Evolutionary conservation across 2,329 filamentous ascomycete species (phyloP).

Genomic region (Cordyceps cicadae): DNA sequence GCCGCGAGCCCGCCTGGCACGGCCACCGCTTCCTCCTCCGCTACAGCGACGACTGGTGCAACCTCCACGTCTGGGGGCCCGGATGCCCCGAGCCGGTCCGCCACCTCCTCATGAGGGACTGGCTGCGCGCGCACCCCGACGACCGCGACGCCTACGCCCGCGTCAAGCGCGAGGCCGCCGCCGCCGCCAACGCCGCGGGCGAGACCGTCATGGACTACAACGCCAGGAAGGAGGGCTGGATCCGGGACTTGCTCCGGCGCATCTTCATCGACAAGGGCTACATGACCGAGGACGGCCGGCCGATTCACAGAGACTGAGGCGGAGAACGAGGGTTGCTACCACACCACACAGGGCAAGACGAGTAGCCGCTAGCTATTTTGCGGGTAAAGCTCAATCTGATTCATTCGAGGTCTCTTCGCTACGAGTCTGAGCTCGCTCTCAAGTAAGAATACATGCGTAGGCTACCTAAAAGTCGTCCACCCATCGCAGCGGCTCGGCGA

Average conservation of each 20-base stretch:
- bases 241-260: conserved; percentile 25
- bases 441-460: background rate
- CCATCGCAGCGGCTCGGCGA: conserved; percentile 2
- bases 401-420: background rate
- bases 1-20: conserved; percentile 34
- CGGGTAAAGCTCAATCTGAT: too few relatives aligned
- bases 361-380: too few relatives aligned
- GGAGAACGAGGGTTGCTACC: too few relatives aligned
- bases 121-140: conserved; percentile 25
- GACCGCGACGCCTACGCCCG: conserved; percentile 31
- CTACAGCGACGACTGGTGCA: conserved; percentile 25
- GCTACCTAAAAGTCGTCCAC: background rate
- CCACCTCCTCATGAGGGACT: conserved; percentile 35
- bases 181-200: conserved; percentile 19
- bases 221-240: conserved; percentile 27
- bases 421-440: too few relatives aligned
- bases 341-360: too few relatives aligned
- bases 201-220: conserved; percentile 30
- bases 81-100: conserved; percentile 28
- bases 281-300: background rate
- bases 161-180: conserved; percentile 27
- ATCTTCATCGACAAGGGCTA: conserved; percentile 12
- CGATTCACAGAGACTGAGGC: background rate
- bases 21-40: conserved; percentile 32
- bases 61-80: conserved; percentile 36